phyloP scores from a whole-genome alignment of 768 basidiomycete genomes.

The Mrakia gelida region DNA sequence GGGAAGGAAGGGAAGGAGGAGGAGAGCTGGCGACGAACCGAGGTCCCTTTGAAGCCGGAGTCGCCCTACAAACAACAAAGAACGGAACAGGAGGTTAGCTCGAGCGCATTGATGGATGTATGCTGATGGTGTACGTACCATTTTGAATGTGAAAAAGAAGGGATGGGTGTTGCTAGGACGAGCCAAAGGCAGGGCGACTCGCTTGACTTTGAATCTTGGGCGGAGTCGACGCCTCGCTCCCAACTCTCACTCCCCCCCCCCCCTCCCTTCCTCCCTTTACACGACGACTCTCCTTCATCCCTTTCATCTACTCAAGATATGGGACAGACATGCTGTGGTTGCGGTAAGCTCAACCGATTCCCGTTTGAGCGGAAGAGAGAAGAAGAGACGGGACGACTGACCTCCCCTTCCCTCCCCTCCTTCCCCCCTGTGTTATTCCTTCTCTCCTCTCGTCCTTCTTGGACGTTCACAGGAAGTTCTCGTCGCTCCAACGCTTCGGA shows the following conservation, averaged over 20 bases:
- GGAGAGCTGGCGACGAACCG: background rate
- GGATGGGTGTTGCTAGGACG: background rate
- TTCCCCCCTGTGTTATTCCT: constrained; percentile 3
- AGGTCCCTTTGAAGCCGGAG: constrained; percentile 21
- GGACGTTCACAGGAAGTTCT: constrained; percentile 19
- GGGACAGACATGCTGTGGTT: constrained; percentile 31
- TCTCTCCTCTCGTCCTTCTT: background rate
- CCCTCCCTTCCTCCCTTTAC: background rate
- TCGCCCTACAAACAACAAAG: background rate
- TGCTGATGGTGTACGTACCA: background rate
- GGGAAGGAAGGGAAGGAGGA: background rate
- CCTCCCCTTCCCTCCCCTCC: background rate
- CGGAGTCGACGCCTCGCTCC: background rate
- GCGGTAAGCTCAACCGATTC: constrained; percentile 8
- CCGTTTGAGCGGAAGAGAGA: background rate
- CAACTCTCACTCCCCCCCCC: background rate
- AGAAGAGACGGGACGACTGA: background rate
- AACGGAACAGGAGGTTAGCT: background rate
- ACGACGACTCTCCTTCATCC: background rate
- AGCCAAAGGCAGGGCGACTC: background rate
- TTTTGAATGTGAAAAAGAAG: background rate
- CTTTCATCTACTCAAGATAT: background rate
- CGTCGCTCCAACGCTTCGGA: constrained; percentile 24
- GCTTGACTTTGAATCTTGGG: background rate
- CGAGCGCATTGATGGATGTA: background rate